phyloP scores from a whole-genome alignment of 345 rosid genomes.

The Luvunga scandens region DNA sequence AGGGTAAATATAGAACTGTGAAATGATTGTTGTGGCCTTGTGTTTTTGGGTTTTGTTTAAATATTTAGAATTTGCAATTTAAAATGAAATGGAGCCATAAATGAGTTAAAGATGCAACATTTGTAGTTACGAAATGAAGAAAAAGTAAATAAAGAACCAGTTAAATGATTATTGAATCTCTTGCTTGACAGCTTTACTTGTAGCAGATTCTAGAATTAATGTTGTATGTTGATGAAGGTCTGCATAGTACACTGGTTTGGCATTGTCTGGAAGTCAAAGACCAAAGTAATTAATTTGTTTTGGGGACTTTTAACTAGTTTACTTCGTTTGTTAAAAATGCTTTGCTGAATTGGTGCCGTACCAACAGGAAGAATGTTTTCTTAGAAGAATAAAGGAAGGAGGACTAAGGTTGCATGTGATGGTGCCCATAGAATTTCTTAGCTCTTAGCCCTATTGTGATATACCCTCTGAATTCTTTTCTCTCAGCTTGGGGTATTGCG shows the following conservation, averaged over 20 bases:
- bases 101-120: not conserved
- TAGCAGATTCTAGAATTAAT: not conserved
- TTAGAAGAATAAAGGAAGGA: not conserved
- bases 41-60: no score
- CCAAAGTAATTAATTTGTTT: not conserved
- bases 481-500: not conserved
- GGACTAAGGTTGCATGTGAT: not conserved
- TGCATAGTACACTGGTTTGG: not conserved
- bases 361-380: not conserved
- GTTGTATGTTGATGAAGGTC: not conserved
- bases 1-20: not conserved
- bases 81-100: not conserved
- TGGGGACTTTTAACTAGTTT: not conserved
- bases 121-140: not conserved
- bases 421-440: constrained; percentile 1
- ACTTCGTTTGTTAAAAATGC: not conserved
- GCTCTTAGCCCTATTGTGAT: not conserved
- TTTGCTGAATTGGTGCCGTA: not conserved
- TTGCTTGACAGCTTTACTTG: not conserved
- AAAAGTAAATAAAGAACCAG: not conserved
- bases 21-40: not conserved
- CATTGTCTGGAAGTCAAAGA: not conserved
- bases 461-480: not conserved
- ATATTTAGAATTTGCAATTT: not conserved
- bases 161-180: not conserved